phyloP scores from a whole-genome alignment of 305 asterid species.

The Fraxinus velutina region DNA sequence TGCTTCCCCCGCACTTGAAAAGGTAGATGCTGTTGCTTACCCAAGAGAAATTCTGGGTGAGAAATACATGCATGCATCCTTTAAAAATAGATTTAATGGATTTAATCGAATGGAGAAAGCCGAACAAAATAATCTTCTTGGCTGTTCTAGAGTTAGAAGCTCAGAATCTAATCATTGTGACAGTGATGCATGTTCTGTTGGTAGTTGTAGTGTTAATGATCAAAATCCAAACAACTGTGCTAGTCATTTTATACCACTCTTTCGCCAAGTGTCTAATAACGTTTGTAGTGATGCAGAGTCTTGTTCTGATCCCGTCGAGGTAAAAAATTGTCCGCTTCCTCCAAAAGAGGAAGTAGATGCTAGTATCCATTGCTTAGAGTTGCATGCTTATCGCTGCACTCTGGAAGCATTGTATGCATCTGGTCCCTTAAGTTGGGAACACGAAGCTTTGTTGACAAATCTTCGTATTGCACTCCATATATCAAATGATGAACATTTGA shows the following conservation, averaged over 20 bases:
- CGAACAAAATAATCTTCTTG: constrained; percentile 20
- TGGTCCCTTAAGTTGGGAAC: constrained; percentile 82
- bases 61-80: constrained; percentile 23
- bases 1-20: constrained; percentile 33
- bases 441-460: constrained; percentile 60
- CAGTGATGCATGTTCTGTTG: constrained; percentile 60
- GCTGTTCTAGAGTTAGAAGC: constrained; percentile 25
- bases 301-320: constrained; percentile 38
- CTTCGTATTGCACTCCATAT: constrained; percentile 66
- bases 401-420: constrained; percentile 66
- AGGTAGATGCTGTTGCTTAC: constrained; percentile 71
- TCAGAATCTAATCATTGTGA: constrained; percentile 40
- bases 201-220: constrained; percentile 51
- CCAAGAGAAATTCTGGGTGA: constrained; percentile 46
- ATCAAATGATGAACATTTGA: constrained; percentile 74
- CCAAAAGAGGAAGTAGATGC: constrained; percentile 50
- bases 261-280: constrained; percentile 39
- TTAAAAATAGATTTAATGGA: constrained; percentile 37
- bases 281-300: constrained; percentile 69
- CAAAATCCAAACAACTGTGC: constrained; percentile 22
- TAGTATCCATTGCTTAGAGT: constrained; percentile 61
- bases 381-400: constrained; percentile 70
- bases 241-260: constrained; percentile 28
- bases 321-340: constrained; percentile 41
- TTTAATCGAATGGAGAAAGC: constrained; percentile 36